Conservation (phyloP, 2,329 filamentous ascomycete genomes). For the Alternaria alternata region DNA sequence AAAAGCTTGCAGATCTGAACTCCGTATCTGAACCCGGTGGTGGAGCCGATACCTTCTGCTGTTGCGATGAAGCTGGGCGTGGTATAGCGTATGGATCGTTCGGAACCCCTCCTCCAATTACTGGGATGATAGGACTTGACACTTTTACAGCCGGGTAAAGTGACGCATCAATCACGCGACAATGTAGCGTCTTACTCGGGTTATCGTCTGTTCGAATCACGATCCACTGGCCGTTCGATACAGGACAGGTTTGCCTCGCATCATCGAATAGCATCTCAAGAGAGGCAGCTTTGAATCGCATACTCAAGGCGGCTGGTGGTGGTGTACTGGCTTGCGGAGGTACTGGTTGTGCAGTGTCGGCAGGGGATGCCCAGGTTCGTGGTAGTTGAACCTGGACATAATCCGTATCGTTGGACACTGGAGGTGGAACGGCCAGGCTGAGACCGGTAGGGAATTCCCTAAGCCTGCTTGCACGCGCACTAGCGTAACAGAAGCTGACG, state of each 20-base stretch:
- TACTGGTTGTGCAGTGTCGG: not conserved
- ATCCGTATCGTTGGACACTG: slow-evolving; percentile 25
- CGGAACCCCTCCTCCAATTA: not conserved
- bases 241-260: slow-evolving; percentile 33
- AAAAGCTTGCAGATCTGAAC: slow-evolving; percentile 48
- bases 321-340: not conserved
- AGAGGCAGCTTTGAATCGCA: slow-evolving; percentile 47
- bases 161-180: slow-evolving; percentile 58
- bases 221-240: slow-evolving; percentile 64
- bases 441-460: slow-evolving; percentile 66
- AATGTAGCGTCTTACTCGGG: slow-evolving; percentile 52
- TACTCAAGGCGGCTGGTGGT: slow-evolving; percentile 12
- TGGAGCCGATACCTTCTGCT: not conserved
- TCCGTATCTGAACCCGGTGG: slow-evolving; percentile 17
- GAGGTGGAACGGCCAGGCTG: slow-evolving; percentile 60
- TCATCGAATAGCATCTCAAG: slow-evolving; percentile 56
- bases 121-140: slow-evolving; percentile 34
- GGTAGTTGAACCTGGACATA: slow-evolving; percentile 12
- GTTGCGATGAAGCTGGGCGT: not conserved
- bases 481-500: slow-evolving; percentile 79
- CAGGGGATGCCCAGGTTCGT: not conserved
- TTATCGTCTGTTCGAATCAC: slow-evolving; percentile 41
- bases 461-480: slow-evolving; percentile 56
- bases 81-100: slow-evolving; percentile 1
- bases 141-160: slow-evolving; percentile 55